Evolutionary conservation across 495 filamentous ascomycete species (phyloP).

Genomic region (Penicillium mononematosum): DNA sequence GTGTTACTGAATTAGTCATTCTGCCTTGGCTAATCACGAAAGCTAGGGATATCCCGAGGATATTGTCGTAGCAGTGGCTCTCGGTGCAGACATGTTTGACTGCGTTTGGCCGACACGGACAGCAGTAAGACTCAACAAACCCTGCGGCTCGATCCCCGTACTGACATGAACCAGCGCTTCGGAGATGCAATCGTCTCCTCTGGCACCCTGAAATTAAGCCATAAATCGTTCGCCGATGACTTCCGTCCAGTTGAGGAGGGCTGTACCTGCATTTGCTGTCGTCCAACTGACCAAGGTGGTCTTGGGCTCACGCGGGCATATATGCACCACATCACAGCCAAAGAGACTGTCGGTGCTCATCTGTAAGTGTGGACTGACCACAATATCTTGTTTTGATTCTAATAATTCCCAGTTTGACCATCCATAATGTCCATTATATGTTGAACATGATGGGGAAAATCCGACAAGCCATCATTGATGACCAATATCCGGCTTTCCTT

Average conservation of each 20-base stretch:
- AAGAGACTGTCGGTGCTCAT: slow-evolving; percentile 95
- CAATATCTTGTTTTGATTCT: slow-evolving; percentile 5
- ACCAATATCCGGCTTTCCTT: slow-evolving; percentile 77
- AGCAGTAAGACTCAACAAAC: slow-evolving; percentile 50
- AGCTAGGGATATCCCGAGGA: slow-evolving; percentile 86
- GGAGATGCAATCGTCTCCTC: slow-evolving; percentile 84
- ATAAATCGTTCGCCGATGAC: slow-evolving; percentile 71
- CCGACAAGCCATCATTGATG: slow-evolving; percentile 77
- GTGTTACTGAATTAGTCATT: slow-evolving; percentile 14
- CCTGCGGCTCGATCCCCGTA: background rate
- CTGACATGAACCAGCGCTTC: slow-evolving; percentile 55
- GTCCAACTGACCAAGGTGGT: slow-evolving; percentile 63
- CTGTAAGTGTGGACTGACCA: slow-evolving; percentile 45
- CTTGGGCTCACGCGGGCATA: slow-evolving; percentile 86
- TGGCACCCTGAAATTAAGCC: slow-evolving; percentile 80
- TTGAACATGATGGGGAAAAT: slow-evolving; percentile 74
- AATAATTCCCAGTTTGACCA: slow-evolving; percentile 60
- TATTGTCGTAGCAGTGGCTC: slow-evolving; percentile 82
- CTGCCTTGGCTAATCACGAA: slow-evolving; percentile 15
- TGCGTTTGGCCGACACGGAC: slow-evolving; percentile 98
- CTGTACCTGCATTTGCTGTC: slow-evolving; percentile 78
- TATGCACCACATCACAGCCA: slow-evolving; percentile 85
- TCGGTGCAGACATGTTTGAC: slow-evolving; percentile 99
- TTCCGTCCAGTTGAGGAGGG: slow-evolving; percentile 79
- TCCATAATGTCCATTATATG: slow-evolving; percentile 93